Conservation (phyloP, 1,139 yeast genomes). For the Lodderomyces orthopsilosis region DNA sequence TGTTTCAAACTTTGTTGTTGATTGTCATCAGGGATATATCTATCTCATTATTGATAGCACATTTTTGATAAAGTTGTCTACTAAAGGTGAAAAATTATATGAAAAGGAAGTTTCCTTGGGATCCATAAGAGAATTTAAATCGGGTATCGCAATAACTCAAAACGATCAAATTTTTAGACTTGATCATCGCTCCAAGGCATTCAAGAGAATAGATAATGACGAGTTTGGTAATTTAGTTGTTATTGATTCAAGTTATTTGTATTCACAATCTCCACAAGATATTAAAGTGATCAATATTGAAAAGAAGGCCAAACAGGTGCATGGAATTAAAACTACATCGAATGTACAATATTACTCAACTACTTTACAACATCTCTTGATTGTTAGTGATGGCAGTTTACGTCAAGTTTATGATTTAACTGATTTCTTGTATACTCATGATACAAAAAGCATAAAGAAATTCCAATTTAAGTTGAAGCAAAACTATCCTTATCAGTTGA, state of each 20-base stretch:
- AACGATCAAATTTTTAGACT: conserved; percentile 19
- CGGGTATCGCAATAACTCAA: conserved; percentile 19
- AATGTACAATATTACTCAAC: conserved; percentile 13
- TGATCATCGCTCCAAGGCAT: conserved; percentile 7
- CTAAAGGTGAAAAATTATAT: conserved; percentile 9
- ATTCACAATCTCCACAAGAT: conserved; percentile 7
- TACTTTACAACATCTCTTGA: conserved; percentile 20
- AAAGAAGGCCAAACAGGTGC: conserved; percentile 8
- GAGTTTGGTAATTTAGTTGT: conserved; percentile 12
- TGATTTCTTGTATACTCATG: conserved; percentile 24
- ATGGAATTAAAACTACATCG: conserved; percentile 7
- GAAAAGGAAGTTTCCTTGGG: conserved; percentile 10
- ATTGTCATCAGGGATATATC: conserved; percentile 11
- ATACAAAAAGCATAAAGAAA: conserved; percentile 16
- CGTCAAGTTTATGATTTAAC: conserved; percentile 28
- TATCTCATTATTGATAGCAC: conserved; percentile 16
- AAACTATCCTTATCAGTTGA: conserved; percentile 12
- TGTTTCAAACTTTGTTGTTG: conserved; percentile 8
- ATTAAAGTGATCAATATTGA: conserved; percentile 10
- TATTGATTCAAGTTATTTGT: conserved; percentile 14
- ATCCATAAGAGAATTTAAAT: conserved; percentile 19
- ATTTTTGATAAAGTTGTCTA: conserved; percentile 12
- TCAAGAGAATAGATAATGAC: conserved; percentile 13
- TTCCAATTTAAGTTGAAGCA: conserved; percentile 12
- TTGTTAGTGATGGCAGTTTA: conserved; percentile 7